Percentiles rank a stretch among this genome's conserved stretches.
phyloP scores from a whole-genome alignment of 75 land plant genomes.

The Ceratopteris richardii region DNA sequence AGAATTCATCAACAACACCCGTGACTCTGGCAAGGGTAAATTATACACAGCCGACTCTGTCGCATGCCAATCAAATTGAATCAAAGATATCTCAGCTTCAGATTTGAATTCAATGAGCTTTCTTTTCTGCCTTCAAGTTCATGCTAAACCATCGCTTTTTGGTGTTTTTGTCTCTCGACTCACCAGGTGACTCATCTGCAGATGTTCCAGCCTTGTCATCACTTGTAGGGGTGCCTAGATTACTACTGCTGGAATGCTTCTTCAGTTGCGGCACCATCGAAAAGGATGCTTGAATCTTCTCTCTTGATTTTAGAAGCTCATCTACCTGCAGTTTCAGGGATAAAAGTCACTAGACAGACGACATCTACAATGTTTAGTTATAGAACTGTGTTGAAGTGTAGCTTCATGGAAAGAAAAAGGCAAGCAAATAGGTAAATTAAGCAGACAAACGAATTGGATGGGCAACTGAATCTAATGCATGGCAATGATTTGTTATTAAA shows the following conservation, averaged over 20 bases:
- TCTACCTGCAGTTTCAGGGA: conserved; percentile 58
- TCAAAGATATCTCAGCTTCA: no score
- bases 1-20: no score
- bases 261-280: conserved; percentile 26
- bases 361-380: neutral
- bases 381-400: neutral
- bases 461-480: no score
- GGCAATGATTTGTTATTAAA: no score
- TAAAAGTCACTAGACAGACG: no score
- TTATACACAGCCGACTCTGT: no score
- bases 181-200: no score
- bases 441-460: neutral
- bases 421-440: neutral
- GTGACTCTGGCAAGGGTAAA: no score
- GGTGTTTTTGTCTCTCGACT: conserved; percentile 39
- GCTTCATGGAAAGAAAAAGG: neutral
- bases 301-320: conserved; percentile 71
- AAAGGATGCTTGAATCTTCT: conserved; percentile 75
- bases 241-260: conserved; percentile 17
- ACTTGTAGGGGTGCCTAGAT: conserved; percentile 33
- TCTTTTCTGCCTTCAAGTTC: conserved; percentile 57
- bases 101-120: no score
- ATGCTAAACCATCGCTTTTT: conserved; percentile 84
- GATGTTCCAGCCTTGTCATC: no score
- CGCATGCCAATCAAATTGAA: no score